Evolutionary conservation across 2,329 filamentous ascomycete genomes (phyloP).

Genomic region (Didymella arachidicola): DNA sequence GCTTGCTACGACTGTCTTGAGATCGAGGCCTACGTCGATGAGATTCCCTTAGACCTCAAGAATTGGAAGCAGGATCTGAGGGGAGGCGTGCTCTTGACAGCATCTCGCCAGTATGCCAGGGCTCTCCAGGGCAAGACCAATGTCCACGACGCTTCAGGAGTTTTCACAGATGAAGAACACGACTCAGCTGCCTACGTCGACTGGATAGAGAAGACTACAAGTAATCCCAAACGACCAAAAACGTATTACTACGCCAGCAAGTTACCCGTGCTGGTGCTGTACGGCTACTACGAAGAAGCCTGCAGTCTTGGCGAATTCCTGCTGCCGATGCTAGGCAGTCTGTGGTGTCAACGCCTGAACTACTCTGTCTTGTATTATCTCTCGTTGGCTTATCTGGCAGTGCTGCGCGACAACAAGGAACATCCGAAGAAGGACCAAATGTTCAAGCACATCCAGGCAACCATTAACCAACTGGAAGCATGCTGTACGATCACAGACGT

Average conservation of each 20-base stretch:
- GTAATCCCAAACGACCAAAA: constrained; percentile 69
- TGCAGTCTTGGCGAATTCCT: constrained; percentile 54
- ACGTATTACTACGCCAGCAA: constrained; percentile 70
- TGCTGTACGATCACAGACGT: constrained; percentile 71
- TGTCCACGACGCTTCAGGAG: constrained; percentile 57
- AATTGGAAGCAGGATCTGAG: constrained; percentile 75
- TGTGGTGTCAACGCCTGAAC: constrained; percentile 55
- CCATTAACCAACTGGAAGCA: constrained; percentile 68
- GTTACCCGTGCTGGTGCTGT: constrained; percentile 53
- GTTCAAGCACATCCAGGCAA: constrained; percentile 61
- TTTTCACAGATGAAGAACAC: constrained; percentile 75
- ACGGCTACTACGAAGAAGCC: constrained; percentile 54
- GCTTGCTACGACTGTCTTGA: constrained; percentile 73
- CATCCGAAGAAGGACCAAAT: constrained; percentile 56
- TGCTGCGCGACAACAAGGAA: constrained; percentile 49
- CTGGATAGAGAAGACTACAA: constrained; percentile 56
- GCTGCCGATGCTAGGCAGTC: constrained; percentile 51
- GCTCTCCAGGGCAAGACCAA: constrained; percentile 78
- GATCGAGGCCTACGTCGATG: constrained; percentile 73
- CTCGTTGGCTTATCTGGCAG: constrained; percentile 52
- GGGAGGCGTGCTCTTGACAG: constrained; percentile 73
- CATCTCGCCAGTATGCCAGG: constrained; percentile 70
- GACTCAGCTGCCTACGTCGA: constrained; percentile 64
- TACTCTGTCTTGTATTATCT: constrained; percentile 56
- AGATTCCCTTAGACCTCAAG: constrained; percentile 75